Conservation (phyloP, 257 asterid species). For the Przewalskia tangutica region DNA sequence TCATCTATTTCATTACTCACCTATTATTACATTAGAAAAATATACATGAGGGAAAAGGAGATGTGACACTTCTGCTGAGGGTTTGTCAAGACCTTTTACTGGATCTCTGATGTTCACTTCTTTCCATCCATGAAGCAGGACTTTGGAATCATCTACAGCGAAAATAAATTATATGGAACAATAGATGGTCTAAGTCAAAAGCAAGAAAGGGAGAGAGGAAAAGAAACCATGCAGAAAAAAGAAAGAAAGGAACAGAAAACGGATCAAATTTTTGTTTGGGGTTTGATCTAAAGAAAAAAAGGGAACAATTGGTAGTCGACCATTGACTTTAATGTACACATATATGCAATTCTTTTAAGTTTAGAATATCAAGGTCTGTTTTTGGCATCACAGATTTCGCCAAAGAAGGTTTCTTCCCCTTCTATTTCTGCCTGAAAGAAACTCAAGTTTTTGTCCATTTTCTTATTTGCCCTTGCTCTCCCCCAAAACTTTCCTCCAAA, state of each 20-base stretch:
- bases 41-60: background rate
- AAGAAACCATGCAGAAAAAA: background rate
- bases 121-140: conserved; percentile 1
- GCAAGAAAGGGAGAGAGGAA: background rate
- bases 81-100: background rate
- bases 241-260: background rate
- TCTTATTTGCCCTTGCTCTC: background rate
- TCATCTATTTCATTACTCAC: background rate
- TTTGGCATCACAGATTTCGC: background rate
- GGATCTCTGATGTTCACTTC: conserved; percentile 2
- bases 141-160: background rate
- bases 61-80: background rate
- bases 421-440: background rate
- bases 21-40: background rate
- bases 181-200: background rate
- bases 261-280: background rate
- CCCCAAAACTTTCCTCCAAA: background rate
- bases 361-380: background rate
- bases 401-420: background rate
- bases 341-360: background rate
- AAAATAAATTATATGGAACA: background rate
- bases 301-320: background rate
- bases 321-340: background rate
- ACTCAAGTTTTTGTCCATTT: background rate
- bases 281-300: background rate